phyloP scores from a whole-genome alignment of 371 early-diverging fungal genomes.

The Apophysomyces variabilis region DNA sequence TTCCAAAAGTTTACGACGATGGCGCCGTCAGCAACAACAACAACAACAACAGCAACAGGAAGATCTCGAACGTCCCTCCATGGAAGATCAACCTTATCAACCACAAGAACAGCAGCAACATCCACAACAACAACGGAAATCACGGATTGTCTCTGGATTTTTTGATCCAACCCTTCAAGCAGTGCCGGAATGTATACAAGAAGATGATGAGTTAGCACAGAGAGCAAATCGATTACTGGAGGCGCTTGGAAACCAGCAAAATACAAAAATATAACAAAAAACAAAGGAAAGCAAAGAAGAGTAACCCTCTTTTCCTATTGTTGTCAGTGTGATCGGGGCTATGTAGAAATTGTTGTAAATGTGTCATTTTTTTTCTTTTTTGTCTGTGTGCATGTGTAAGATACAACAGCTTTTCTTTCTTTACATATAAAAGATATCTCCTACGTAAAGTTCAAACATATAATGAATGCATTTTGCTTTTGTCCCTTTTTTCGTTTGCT shows the following conservation, averaged over 20 bases:
- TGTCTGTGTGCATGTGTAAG: no score
- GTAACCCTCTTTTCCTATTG: no score
- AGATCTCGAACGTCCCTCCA: conserved; percentile 9
- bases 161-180: conserved; percentile 13
- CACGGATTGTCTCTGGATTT: conserved; percentile 8
- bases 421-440: no score
- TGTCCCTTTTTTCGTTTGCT: background rate
- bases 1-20: conserved; percentile 29
- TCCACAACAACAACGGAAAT: conserved; percentile 1
- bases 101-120: background rate
- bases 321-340: no score
- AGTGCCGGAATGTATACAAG: conserved; percentile 4
- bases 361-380: no score
- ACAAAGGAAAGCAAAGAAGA: no score
- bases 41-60: conserved; percentile 15
- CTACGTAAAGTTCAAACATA: background rate
- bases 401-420: no score
- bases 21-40: conserved; percentile 17
- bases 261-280: no score
- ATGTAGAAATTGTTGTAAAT: no score
- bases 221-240: conserved; percentile 3
- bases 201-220: conserved; percentile 13
- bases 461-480: background rate
- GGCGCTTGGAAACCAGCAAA: background rate
- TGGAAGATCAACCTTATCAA: background rate